Evolutionary conservation across 2,329 filamentous ascomycete species (phyloP).

Genomic region (Chaetomium sp.): DNA sequence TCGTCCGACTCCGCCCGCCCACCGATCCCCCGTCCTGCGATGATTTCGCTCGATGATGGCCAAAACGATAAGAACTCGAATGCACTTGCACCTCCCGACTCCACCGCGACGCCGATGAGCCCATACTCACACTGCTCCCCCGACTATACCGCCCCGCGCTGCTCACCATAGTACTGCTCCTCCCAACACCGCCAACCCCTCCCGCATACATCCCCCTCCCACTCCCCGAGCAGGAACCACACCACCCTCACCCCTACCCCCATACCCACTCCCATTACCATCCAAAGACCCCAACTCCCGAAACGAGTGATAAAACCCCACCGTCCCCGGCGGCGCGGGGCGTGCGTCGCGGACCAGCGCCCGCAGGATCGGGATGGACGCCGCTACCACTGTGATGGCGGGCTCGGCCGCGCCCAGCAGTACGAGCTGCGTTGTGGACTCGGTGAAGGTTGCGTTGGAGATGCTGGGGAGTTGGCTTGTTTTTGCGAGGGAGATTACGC

Average conservation of each 20-base stretch:
- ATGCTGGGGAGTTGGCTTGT: slow-evolving; percentile 34
- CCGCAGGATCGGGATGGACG: slow-evolving; percentile 33
- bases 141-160: background rate
- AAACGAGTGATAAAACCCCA: slow-evolving; percentile 30
- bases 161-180: background rate
- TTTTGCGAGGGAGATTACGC: slow-evolving; percentile 35
- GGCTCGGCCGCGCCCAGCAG: slow-evolving; percentile 31
- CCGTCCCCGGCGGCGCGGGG: slow-evolving; percentile 30
- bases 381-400: slow-evolving; percentile 35
- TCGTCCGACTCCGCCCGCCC: slow-evolving; percentile 11
- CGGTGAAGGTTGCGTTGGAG: slow-evolving; percentile 31
- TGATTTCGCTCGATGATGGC: background rate
- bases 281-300: background rate
- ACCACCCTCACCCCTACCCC: background rate
- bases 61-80: background rate
- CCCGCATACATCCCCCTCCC: background rate
- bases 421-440: slow-evolving; percentile 30
- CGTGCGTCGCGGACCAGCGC: slow-evolving; percentile 30
- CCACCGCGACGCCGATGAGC: background rate
- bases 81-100: background rate
- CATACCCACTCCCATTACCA: no score
- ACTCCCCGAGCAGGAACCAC: background rate
- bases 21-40: slow-evolving; percentile 16
- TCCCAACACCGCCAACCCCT: background rate
- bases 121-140: background rate